These are phyloP conservation scores for Teunomyces atbi DNA, from an alignment of 805 yeast genomes.

Conservation along the genomic window DNA sequence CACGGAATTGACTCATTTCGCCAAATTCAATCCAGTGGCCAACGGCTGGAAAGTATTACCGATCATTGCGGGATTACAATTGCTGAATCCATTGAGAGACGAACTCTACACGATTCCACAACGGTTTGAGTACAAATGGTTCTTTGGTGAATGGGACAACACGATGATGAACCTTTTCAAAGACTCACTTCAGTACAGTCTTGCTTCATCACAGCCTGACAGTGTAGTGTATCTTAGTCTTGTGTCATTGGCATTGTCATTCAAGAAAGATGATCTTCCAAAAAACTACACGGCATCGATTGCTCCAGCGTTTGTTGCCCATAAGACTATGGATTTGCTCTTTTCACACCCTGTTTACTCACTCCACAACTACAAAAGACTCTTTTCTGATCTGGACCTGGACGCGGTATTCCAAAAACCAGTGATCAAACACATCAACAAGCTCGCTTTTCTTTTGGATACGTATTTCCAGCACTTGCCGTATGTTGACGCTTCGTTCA, in stretches of 20 bases:
- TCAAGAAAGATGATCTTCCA: conserved; percentile 22
- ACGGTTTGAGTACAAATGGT: conserved; percentile 26
- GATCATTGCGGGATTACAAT: conserved; percentile 43
- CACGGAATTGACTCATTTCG: conserved; percentile 34
- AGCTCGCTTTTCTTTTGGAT: conserved; percentile 47
- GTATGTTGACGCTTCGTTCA: conserved; percentile 12
- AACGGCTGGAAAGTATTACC: conserved; percentile 51
- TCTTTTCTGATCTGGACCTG: conserved; percentile 14
- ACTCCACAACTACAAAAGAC: conserved; percentile 14
- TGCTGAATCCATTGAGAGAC: conserved; percentile 36
- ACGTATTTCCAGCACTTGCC: conserved; percentile 23
- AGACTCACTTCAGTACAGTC: conserved; percentile 21
- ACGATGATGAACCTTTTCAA: conserved; percentile 27
- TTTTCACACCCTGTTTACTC: conserved; percentile 13
- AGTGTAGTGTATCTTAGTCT: conserved; percentile 29
- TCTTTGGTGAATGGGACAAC: conserved; percentile 36
- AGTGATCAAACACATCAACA: conserved; percentile 47
- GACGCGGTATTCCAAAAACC: conserved; percentile 34
- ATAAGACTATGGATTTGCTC: conserved; percentile 19
- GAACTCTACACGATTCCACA: conserved; percentile 29
- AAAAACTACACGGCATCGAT: conserved; percentile 18
- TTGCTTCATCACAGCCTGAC: conserved; percentile 20
- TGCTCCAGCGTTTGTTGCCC: conserved; percentile 17
- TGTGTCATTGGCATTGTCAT: conserved; percentile 35
- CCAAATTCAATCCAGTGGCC: conserved; percentile 20